phyloP scores from a whole-genome alignment of 805 yeast species.

The Diddensiella santjacobensis region DNA sequence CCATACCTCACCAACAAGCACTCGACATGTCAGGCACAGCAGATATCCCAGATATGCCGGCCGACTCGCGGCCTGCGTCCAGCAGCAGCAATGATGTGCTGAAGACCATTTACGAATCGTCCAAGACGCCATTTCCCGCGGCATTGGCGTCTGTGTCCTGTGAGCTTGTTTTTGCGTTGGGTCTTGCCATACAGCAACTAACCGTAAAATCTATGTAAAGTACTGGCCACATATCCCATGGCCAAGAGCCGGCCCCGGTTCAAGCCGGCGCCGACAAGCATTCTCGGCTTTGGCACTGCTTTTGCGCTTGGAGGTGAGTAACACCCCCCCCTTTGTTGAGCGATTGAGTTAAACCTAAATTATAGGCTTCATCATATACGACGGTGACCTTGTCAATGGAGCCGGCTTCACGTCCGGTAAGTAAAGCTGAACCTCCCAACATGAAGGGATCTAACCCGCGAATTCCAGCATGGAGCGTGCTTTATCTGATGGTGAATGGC shows the following conservation, averaged over 20 bases:
- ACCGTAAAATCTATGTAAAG: constrained; percentile 9
- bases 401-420: constrained; percentile 55
- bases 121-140: constrained; percentile 26
- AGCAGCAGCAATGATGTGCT: neutral
- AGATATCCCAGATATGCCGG: constrained; percentile 1
- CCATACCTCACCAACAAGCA: too few species aligned
- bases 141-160: constrained; percentile 22
- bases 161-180: constrained; percentile 10
- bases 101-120: constrained; percentile 12
- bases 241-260: constrained; percentile 9
- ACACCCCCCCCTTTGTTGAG: neutral
- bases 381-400: constrained; percentile 74
- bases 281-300: constrained; percentile 25
- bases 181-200: neutral
- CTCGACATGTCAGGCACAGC: neutral
- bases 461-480: constrained; percentile 73
- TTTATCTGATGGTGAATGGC: constrained; percentile 72
- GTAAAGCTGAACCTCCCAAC: constrained; percentile 3
- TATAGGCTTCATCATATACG: constrained; percentile 54
- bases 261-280: constrained; percentile 22
- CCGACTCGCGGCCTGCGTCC: neutral
- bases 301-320: constrained; percentile 28
- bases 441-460: too few species aligned
- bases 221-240: constrained; percentile 16
- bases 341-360: neutral